A percentile compares a stretch with the other conserved stretches of the same genome.
Evolutionary conservation across 768 basidiomycete species (phyloP).

Genomic region (Pisolithus orientalis): DNA sequence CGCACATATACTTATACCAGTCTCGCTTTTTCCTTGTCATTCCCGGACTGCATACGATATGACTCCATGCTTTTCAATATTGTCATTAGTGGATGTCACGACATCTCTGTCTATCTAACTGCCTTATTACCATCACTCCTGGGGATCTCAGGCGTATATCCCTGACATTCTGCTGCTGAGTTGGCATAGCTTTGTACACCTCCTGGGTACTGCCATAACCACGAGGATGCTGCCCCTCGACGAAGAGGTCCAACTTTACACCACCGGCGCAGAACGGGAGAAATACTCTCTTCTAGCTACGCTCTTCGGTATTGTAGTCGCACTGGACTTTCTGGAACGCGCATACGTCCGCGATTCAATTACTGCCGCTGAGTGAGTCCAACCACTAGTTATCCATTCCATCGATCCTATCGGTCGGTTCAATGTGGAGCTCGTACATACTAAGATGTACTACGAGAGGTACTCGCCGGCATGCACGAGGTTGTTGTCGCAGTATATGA

Average conservation of each 20-base stretch:
- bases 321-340: slow-evolving; percentile 90
- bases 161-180: too few relatives aligned
- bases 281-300: slow-evolving; percentile 83
- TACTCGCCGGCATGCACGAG: slow-evolving; percentile 95
- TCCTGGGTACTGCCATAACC: too few relatives aligned
- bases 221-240: slow-evolving; percentile 54
- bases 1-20: too few relatives aligned
- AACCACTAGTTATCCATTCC: background rate
- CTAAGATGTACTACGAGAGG: slow-evolving; percentile 42
- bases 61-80: too few relatives aligned
- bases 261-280: slow-evolving; percentile 84
- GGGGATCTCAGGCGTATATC: too few relatives aligned
- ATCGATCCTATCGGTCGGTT: background rate
- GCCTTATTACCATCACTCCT: too few relatives aligned
- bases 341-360: slow-evolving; percentile 94
- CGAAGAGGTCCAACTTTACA: slow-evolving; percentile 88
- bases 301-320: slow-evolving; percentile 85
- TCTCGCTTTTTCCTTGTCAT: too few relatives aligned
- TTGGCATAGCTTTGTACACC: too few relatives aligned
- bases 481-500: slow-evolving; percentile 95
- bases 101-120: too few relatives aligned
- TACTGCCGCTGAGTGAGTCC: slow-evolving; percentile 79
- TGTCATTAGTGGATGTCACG: too few relatives aligned
- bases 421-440: background rate
- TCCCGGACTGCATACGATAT: too few relatives aligned